These are phyloP conservation scores for Fraxinus anomala DNA, from an alignment of 257 asterid genomes.

Conservation along the genomic window DNA sequence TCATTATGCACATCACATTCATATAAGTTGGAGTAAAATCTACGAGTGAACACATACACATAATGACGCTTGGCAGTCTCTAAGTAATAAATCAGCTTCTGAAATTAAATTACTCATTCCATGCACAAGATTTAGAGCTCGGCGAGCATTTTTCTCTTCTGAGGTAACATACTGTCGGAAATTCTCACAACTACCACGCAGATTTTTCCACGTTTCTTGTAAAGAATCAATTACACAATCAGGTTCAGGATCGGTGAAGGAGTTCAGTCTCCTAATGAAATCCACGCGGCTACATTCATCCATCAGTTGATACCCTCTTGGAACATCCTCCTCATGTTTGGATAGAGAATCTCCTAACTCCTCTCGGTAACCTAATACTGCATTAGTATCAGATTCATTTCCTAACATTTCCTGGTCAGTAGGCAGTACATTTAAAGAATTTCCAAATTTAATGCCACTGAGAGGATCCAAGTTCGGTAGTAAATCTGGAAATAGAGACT, in stretches of 20 bases:
- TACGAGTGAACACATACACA: constrained; percentile 45
- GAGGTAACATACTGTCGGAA: constrained; percentile 50
- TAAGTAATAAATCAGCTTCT: constrained; percentile 69
- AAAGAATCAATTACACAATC: constrained; percentile 42
- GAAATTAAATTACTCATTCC: constrained; percentile 69
- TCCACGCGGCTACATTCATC: constrained; percentile 91
- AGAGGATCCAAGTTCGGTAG: constrained; percentile 30
- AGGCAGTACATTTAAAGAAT: constrained; percentile 25
- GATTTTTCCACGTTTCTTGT: constrained; percentile 71
- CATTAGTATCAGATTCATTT: constrained; percentile 37
- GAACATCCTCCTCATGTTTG: constrained; percentile 46
- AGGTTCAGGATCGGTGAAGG: constrained; percentile 34
- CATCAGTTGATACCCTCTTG: constrained; percentile 49
- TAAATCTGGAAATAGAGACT: constrained; percentile 34
- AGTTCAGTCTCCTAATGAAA: constrained; percentile 37
- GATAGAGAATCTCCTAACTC: constrained; percentile 63
- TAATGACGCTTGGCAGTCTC: constrained; percentile 52
- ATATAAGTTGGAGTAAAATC: constrained; percentile 20
- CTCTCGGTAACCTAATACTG: constrained; percentile 42
- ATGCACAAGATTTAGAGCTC: constrained; percentile 43
- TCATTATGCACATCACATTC: constrained; percentile 30
- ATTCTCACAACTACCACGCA: constrained; percentile 47
- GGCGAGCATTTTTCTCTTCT: constrained; percentile 64
- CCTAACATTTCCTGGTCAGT: constrained; percentile 36
- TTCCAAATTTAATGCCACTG: constrained; percentile 26